Percentiles rank a stretch among this genome's conserved stretches.
Conservation (phyloP, 169 alveolate genomes). For the Cryptosporidium ryanae region DNA sequence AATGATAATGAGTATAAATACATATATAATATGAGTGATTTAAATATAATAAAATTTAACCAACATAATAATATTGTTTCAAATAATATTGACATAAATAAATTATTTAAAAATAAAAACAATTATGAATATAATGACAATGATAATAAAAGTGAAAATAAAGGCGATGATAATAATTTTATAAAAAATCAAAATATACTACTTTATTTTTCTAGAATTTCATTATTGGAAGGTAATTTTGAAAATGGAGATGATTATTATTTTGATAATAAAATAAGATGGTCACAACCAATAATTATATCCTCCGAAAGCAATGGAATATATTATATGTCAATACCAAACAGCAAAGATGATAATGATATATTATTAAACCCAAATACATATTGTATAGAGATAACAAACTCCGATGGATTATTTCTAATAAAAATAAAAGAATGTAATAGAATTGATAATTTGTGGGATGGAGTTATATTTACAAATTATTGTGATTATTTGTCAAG, state of each 20-base stretch:
- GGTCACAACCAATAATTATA: slow-evolving; percentile 67
- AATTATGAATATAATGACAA: not conserved
- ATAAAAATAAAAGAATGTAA: slow-evolving; percentile 17
- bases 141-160: not conserved
- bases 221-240: not conserved
- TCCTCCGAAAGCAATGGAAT: slow-evolving; percentile 63
- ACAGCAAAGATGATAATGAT: not conserved
- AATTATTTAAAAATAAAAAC: not conserved
- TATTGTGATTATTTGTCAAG: slow-evolving; percentile 50
- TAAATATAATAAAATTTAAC: not conserved
- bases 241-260: not conserved
- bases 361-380: slow-evolving; percentile 49
- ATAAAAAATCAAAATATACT: slow-evolving; percentile 32
- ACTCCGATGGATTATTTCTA: slow-evolving; percentile 31
- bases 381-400: slow-evolving; percentile 51
- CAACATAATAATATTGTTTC: not conserved
- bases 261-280: not conserved
- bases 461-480: slow-evolving; percentile 60
- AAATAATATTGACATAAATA: slow-evolving; percentile 1
- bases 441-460: slow-evolving; percentile 24
- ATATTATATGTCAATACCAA: slow-evolving; percentile 43
- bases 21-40: not conserved
- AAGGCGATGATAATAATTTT: not conserved
- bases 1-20: not conserved
- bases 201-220: slow-evolving; percentile 13